A percentile compares a stretch with the other conserved stretches of the same genome.
Conservation (phyloP, 2,329 filamentous ascomycete species). For the Alternaria conjuncta region DNA sequence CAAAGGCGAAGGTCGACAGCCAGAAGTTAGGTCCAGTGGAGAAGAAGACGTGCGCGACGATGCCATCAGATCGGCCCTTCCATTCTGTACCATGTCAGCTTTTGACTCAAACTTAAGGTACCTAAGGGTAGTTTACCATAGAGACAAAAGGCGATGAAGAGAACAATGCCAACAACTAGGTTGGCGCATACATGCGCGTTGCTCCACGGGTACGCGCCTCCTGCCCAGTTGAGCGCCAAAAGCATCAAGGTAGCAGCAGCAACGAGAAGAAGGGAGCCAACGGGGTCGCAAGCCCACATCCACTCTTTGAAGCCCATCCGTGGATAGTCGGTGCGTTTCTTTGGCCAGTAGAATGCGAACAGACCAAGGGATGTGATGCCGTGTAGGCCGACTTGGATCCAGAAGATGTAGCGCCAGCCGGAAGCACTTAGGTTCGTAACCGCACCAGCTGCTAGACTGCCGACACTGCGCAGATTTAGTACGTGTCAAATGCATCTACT, state of each 20-base stretch:
- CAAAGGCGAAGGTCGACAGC: conserved; percentile 62
- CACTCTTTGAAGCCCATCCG: conserved; percentile 33
- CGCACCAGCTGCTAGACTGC: conserved; percentile 58
- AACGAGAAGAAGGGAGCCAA: conserved; percentile 36
- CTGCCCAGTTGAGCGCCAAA: conserved; percentile 41
- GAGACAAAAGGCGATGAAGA: conserved; percentile 35
- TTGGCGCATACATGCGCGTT: conserved; percentile 34
- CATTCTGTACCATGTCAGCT: conserved; percentile 52
- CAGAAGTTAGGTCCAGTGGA: conserved; percentile 61
- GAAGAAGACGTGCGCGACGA: conserved; percentile 65
- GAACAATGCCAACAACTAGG: conserved; percentile 27
- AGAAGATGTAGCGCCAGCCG: conserved; percentile 65
- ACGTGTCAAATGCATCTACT: background rate
- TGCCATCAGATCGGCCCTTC: conserved; percentile 61
- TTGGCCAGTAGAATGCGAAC: conserved; percentile 47
- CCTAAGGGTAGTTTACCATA: conserved; percentile 24
- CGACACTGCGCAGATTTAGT: conserved; percentile 48
- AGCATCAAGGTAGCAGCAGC: conserved; percentile 35
- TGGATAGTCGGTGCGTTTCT: conserved; percentile 35
- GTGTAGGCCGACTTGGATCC: conserved; percentile 64
- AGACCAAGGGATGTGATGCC: conserved; percentile 57
- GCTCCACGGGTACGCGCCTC: conserved; percentile 34
- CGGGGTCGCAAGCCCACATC: conserved; percentile 40
- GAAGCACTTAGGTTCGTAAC: conserved; percentile 56
- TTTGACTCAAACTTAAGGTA: too few relatives aligned